Percentiles rank a stretch among this genome's conserved stretches.
Conservation (phyloP, 306 rosid species). For the Cucurbita pepo region DNA sequence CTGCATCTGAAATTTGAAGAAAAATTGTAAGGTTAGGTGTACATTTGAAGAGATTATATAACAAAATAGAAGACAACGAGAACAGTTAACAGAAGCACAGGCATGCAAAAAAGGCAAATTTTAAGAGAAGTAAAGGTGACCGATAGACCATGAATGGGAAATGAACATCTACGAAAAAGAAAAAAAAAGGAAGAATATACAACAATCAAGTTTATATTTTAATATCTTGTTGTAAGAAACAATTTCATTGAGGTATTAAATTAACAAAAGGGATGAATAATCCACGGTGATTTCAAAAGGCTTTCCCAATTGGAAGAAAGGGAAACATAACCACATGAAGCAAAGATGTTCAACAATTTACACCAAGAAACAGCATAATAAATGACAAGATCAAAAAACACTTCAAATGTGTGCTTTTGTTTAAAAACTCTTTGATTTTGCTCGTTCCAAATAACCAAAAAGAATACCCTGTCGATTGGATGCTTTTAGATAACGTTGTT, state of each 20-base stretch:
- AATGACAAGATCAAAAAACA: too few species aligned
- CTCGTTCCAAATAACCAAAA: too few species aligned
- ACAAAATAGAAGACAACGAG: not conserved
- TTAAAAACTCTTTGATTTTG: too few species aligned
- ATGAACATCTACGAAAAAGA: not conserved
- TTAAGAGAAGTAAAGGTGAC: not conserved
- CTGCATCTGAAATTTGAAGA: slow-evolving; percentile 39
- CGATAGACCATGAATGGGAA: not conserved
- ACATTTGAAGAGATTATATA: slow-evolving; percentile 6
- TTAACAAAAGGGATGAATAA: too few species aligned
- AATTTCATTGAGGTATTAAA: too few species aligned
- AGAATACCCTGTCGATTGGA: not conserved
- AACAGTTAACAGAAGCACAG: not conserved
- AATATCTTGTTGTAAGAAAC: too few species aligned
- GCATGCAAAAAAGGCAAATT: not conserved
- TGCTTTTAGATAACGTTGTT: not conserved
- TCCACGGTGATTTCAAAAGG: too few species aligned
- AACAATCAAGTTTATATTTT: not conserved
- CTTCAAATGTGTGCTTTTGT: too few species aligned
- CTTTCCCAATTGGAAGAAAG: too few species aligned
- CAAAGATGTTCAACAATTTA: too few species aligned
- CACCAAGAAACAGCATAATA: too few species aligned
- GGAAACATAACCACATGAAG: too few species aligned
- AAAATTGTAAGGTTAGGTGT: slow-evolving; percentile 7
- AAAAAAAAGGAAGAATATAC: not conserved